phyloP scores from a whole-genome alignment of 345 rosid species.

The Boechera retrofracta region DNA sequence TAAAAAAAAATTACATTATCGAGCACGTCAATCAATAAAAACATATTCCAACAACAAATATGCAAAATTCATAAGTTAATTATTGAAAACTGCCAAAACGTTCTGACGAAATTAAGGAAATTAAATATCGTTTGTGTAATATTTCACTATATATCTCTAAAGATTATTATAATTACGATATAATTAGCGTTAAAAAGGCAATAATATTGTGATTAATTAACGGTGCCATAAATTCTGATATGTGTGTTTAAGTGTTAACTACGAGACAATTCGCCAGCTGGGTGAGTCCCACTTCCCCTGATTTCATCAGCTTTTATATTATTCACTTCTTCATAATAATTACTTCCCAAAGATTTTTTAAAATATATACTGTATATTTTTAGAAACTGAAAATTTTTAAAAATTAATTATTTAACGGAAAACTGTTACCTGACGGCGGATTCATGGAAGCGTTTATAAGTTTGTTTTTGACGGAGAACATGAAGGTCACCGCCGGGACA shows the following conservation, averaged over 20 bases:
- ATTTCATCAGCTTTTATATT: constrained; percentile 24
- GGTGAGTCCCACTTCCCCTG: constrained; percentile 49
- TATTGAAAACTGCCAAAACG: not conserved
- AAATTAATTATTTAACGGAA: constrained; percentile 26
- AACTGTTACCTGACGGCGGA: constrained; percentile 77
- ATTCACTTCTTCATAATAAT: not conserved
- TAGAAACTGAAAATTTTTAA: constrained; percentile 16
- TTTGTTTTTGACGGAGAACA: constrained; percentile 89
- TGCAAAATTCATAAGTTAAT: not conserved
- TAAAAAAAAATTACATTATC: not conserved
- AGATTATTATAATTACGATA: not conserved
- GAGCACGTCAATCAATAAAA: not conserved
- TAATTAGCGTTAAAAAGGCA: constrained; percentile 25
- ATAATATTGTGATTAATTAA: constrained; percentile 29
- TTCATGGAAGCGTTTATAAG: constrained; percentile 76
- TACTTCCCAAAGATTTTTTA: not conserved
- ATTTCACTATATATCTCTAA: no score
- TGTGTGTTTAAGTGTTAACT: constrained; percentile 29
- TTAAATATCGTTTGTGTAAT: not conserved
- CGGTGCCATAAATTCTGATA: constrained; percentile 45
- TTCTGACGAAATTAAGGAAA: constrained; percentile 11
- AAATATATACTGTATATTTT: not conserved
- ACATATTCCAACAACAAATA: constrained; percentile 1
- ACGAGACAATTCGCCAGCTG: constrained; percentile 46
- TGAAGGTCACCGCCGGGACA: constrained; percentile 99